phyloP scores from a whole-genome alignment of 208 protist genomes.

The Trypanosoma mega region DNA sequence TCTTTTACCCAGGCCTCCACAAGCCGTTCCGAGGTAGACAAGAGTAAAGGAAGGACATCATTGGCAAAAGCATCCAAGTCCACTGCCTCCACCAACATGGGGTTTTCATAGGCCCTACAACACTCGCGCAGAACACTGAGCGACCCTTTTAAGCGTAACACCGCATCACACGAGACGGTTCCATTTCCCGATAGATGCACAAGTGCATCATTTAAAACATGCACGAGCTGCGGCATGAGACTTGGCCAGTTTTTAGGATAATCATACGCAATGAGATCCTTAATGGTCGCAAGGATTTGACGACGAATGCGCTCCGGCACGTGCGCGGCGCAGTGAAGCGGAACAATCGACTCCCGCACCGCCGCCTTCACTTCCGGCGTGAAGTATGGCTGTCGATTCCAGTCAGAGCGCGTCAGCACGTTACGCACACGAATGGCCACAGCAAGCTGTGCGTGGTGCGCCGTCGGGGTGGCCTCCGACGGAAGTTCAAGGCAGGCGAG shows the following conservation, averaged over 20 bases:
- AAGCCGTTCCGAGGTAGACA: constrained; percentile 55
- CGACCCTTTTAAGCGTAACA: constrained; percentile 59
- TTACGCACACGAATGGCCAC: constrained; percentile 78
- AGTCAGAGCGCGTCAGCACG: constrained; percentile 65
- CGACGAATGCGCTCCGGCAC: constrained; percentile 68
- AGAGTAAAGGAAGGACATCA: constrained; percentile 37
- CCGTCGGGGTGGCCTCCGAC: constrained; percentile 3
- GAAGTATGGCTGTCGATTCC: constrained; percentile 65
- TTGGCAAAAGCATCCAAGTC: constrained; percentile 51
- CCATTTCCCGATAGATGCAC: constrained; percentile 15
- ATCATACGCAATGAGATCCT: constrained; percentile 71
- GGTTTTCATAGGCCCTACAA: constrained; percentile 67
- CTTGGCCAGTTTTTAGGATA: constrained; percentile 65
- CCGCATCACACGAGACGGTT: constrained; percentile 15
- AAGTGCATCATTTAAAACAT: constrained; percentile 44
- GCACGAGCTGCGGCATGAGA: constrained; percentile 55
- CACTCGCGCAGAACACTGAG: constrained; percentile 65
- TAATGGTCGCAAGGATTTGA: constrained; percentile 65
- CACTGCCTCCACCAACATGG: constrained; percentile 42
- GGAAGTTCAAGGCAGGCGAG: constrained; percentile 33
- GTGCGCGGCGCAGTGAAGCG: constrained; percentile 61
- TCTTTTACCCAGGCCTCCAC: constrained; percentile 41
- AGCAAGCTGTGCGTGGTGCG: constrained; percentile 31
- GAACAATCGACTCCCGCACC: constrained; percentile 53
- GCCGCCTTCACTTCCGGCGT: constrained; percentile 42